Evolutionary conservation across 139 green algal species (phyloP).

Genomic region (Chlorella sp.): DNA sequence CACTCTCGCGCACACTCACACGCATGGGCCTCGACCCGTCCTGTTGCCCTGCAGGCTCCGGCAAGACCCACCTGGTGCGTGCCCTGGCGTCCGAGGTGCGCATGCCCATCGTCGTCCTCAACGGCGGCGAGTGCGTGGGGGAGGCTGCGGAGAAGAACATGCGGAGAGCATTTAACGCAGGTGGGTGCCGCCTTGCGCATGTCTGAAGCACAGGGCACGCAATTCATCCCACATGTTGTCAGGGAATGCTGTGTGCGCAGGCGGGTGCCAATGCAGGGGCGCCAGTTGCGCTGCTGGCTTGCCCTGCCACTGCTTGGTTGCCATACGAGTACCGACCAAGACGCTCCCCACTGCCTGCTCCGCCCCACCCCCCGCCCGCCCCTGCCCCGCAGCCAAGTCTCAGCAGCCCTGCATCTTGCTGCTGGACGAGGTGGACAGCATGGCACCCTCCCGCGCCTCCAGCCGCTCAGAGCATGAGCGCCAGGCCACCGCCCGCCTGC

Average conservation of each 20-base stretch:
- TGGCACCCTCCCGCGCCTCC: conserved; percentile 47
- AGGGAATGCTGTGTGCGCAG: neutral
- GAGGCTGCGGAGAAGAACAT: conserved; percentile 29
- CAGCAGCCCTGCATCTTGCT: conserved; percentile 87
- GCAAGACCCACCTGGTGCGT: conserved; percentile 89
- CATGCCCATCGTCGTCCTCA: conserved; percentile 78
- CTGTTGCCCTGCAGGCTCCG: conserved; percentile 41
- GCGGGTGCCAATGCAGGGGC: neutral
- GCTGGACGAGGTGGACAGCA: conserved; percentile 70
- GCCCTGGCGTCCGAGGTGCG: conserved; percentile 84
- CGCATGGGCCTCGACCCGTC: neutral
- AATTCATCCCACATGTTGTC: too few species aligned
- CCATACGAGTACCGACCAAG: too few species aligned
- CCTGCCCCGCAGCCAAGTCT: conserved; percentile 53
- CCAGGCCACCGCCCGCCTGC: conserved; percentile 20
- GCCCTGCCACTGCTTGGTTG: neutral
- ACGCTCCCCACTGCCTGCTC: neutral
- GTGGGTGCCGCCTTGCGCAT: neutral
- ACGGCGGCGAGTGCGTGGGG: conserved; percentile 76
- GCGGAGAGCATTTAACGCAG: conserved; percentile 26
- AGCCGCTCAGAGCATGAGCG: neutral
- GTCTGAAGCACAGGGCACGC: too few species aligned
- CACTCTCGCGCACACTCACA: too few species aligned
- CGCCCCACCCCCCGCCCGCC: neutral
- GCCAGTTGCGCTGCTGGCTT: neutral